Evolutionary conservation across 2,329 filamentous ascomycete species (phyloP).

Genomic region (Neurospora crassa): DNA sequence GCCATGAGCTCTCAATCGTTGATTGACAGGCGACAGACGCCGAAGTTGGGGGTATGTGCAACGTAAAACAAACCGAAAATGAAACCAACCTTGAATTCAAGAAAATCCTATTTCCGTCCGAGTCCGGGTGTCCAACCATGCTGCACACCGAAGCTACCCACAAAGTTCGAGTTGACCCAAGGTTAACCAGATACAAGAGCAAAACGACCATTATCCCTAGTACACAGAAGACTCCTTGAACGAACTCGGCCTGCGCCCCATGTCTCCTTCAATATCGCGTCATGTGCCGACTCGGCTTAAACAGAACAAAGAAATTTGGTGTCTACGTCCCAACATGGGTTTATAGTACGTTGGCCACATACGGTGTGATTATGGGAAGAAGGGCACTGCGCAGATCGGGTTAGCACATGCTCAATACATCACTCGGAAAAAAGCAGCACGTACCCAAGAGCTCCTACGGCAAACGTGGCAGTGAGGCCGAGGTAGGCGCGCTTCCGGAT

Average conservation of each 20-base stretch:
- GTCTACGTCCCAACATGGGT: background rate
- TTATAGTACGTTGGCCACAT: conserved; percentile 18
- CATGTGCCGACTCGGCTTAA: background rate
- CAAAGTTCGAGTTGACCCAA: background rate
- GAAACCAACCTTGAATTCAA: conserved; percentile 7
- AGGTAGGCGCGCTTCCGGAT: conserved; percentile 79
- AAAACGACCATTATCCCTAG: background rate
- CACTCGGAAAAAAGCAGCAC: conserved; percentile 28
- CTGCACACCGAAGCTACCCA: background rate
- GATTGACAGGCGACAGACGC: conserved; percentile 10
- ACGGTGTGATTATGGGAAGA: conserved; percentile 16
- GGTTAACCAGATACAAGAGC: background rate
- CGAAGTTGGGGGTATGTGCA: conserved; percentile 16
- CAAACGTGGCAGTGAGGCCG: conserved; percentile 77
- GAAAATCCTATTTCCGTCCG: conserved; percentile 1
- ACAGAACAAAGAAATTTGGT: background rate
- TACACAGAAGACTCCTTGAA: background rate
- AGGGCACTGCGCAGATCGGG: conserved; percentile 11
- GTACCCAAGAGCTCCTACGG: conserved; percentile 61
- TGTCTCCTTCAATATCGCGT: background rate
- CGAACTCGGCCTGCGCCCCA: background rate
- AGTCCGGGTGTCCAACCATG: background rate
- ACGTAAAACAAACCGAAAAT: conserved; percentile 10
- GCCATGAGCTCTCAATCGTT: conserved; percentile 2
- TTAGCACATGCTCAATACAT: conserved; percentile 1